Conservation (phyloP, 345 rosid genomes). For the Citrus maxima region DNA sequence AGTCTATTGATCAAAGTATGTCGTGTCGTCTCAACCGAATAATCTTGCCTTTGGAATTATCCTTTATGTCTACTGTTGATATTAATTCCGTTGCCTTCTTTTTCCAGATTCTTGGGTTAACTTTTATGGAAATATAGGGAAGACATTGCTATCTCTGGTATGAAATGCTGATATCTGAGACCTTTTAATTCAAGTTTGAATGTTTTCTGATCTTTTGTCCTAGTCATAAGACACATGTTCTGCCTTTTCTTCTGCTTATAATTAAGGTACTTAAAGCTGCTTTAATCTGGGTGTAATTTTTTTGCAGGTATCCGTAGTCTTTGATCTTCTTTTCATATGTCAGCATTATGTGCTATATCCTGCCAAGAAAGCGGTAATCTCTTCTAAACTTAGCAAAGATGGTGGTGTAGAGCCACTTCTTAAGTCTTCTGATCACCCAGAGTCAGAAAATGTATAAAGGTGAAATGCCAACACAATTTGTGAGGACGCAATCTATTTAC, state of each 20-base stretch:
- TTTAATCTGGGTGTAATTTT: not conserved
- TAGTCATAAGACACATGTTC: not conserved
- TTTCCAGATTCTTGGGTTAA: conserved; percentile 89
- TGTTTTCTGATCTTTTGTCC: not conserved
- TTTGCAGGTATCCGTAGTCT: conserved; percentile 68
- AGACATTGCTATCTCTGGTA: conserved; percentile 82
- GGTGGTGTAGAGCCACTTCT: conserved; percentile 49
- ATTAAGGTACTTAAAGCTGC: not conserved
- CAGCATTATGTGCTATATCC: conserved; percentile 83
- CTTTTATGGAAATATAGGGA: conserved; percentile 93
- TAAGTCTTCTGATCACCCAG: conserved; percentile 30
- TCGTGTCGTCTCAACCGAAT: conserved; percentile 3
- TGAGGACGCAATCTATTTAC: not conserved
- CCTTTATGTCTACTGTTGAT: conserved; percentile 6
- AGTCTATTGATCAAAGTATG: conserved; percentile 84
- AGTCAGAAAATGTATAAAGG: conserved; percentile 42
- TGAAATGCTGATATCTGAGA: conserved; percentile 1
- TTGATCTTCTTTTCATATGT: conserved; percentile 79
- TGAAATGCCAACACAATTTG: conserved; percentile 9
- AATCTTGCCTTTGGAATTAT: conserved; percentile 2
- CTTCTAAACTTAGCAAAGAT: conserved; percentile 33
- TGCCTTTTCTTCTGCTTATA: not conserved
- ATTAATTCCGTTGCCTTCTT: not conserved
- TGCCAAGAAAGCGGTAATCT: conserved; percentile 27
- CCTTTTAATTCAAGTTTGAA: not conserved